These are phyloP conservation scores for Ogataea chonburiensis DNA, from an alignment of 805 yeast species.

Conservation along the genomic window DNA sequence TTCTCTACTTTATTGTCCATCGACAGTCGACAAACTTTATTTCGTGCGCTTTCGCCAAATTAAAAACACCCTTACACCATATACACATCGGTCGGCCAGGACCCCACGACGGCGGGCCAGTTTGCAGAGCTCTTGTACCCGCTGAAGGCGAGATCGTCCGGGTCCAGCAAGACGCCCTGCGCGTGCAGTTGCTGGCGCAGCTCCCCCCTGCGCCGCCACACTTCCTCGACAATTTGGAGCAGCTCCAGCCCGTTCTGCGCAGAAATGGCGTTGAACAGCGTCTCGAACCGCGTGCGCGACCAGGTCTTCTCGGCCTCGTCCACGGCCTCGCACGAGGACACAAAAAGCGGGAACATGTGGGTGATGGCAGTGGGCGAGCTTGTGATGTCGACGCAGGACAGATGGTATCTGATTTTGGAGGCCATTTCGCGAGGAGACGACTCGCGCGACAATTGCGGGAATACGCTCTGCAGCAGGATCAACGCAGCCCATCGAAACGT, in stretches of 20 bases:
- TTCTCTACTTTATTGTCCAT: constrained; percentile 8
- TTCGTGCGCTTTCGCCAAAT: neutral
- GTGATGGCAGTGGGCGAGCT: constrained; percentile 15
- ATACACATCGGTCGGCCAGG: constrained; percentile 15
- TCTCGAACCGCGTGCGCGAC: constrained; percentile 12
- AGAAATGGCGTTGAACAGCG: constrained; percentile 15
- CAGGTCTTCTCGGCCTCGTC: constrained; percentile 9
- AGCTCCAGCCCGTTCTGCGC: constrained; percentile 16
- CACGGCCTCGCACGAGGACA: constrained; percentile 20
- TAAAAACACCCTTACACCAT: constrained; percentile 12
- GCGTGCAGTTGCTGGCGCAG: constrained; percentile 1
- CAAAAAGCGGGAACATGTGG: constrained; percentile 19
- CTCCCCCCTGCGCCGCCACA: constrained; percentile 17
- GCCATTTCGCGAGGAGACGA: constrained; percentile 9
- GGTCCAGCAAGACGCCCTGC: constrained; percentile 1
- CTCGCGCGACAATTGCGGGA: constrained; percentile 12
- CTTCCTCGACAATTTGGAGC: constrained; percentile 15
- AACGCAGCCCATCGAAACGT: constrained; percentile 12
- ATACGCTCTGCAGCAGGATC: constrained; percentile 18
- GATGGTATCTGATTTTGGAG: constrained; percentile 2
- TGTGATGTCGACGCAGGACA: constrained; percentile 12
- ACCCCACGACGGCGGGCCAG: constrained; percentile 16
- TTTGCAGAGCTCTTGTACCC: constrained; percentile 18
- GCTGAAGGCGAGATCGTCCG: constrained; percentile 12
- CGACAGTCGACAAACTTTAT: constrained; percentile 12